Percentiles rank a stretch among this genome's conserved stretches.
phyloP scores from a whole-genome alignment of 163 green algal species.

The Coccomyxa subellipsoidea region DNA sequence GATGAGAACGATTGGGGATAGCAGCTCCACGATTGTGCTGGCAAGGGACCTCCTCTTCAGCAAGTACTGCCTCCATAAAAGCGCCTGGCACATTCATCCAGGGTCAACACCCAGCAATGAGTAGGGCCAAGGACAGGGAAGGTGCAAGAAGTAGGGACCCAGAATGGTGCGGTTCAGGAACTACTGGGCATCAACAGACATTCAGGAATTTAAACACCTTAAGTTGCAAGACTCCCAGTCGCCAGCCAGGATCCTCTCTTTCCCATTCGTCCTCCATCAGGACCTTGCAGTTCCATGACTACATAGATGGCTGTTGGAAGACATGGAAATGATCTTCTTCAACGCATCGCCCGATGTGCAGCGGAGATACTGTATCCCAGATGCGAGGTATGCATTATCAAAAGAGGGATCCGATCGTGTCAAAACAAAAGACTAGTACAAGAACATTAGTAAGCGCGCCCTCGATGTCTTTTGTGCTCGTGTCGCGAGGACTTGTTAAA shows the following conservation, averaged over 20 bases:
- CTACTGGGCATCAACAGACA: too few species aligned
- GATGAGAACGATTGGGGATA: conserved; percentile 18
- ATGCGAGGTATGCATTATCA: neutral
- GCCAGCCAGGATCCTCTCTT: neutral
- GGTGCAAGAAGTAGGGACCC: neutral
- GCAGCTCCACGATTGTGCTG: conserved; percentile 15
- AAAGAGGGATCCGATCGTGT: neutral
- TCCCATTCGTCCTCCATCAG: neutral
- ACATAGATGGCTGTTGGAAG: neutral
- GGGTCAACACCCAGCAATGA: neutral
- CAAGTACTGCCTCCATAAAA: conserved; percentile 19
- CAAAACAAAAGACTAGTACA: neutral
- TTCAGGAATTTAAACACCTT: neutral
- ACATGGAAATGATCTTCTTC: neutral
- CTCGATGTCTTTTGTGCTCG: too few species aligned
- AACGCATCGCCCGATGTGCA: neutral
- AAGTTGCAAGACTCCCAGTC: neutral
- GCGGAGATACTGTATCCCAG: neutral
- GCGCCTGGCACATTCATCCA: conserved; percentile 1
- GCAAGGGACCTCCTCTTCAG: conserved; percentile 9
- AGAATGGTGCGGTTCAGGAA: neutral
- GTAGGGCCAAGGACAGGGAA: neutral
- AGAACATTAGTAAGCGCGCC: too few species aligned
- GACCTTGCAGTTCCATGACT: neutral
- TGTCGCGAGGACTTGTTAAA: too few species aligned